Evolutionary conservation across 169 alveolate genomes (phyloP), one percentile per base, ranked within the genome.

Genomic region (Plasmodium gonderi): DNA sequence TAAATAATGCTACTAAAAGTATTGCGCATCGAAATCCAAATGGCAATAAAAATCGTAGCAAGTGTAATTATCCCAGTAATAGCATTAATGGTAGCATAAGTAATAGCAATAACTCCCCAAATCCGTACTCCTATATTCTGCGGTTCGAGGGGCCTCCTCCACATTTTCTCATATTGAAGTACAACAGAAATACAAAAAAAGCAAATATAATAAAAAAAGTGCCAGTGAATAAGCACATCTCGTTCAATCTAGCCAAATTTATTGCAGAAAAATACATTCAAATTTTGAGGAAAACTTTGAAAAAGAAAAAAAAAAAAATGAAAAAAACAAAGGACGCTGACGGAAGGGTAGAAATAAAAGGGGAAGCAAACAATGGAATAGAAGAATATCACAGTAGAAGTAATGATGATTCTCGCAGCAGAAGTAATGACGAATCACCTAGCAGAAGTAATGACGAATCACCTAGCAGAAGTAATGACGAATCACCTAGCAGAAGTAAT

Each of bases 101-200:
- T 77, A 45, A 33, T 45, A 51, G 90, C 40, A 12, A 31, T 31
- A 78, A 36, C 8, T 3, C 31, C 9, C 0, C 51, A 26, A 60
- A 14, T 44, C 83, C 20, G 17, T 83, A 51, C 64, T 83, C 85
- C 45, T 87, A 87, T 26, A 47, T 60, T 40, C 29, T 74, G 49
- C 93, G 80, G 44, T 87, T 87, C 69, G 93, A 77, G 79, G 93
- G 93, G 0, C 93, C 93, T 0, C 93, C 93, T 7, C 93, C 93
- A 29, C 93, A 87, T 77, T 87, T 87, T 47, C 33, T 87, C 40
- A 76, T 87, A 40, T n/a, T 87, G 68, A 74, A 54, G 9, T 60
- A 17, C 29, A 77, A 87, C 60, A 74, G 26, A 51, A 36, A 26
- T 51, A 87, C 79, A n/a, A 87, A 77, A 26, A 54, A 87, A 20